Base-by-base conservation (phyloP, 2,329 filamentous ascomycete genomes). In the Diaporthe sp. region DNA sequence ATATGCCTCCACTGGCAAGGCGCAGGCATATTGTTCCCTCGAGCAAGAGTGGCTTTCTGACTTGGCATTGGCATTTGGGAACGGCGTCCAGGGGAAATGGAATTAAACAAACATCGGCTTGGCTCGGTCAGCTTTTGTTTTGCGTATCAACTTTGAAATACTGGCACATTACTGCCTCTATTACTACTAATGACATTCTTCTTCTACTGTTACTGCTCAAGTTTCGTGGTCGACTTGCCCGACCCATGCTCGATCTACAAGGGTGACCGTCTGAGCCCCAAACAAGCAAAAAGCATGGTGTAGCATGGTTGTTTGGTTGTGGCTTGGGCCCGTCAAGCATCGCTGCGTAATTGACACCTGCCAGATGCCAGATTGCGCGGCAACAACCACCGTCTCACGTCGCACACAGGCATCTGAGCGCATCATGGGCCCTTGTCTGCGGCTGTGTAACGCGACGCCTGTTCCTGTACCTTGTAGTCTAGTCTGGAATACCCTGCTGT, bases 1-100 rank as follows among this genome's bases (percentile, higher is more conserved):
- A 69, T n/a, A 69, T 69, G 49, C 65, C 65, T 55, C 65, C 65
- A 69, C 46, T 53, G 65, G 65, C 65, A 69, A 69, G 65, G 65
- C 65, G 65, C 49, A 69, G 65, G 49, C n/a, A 39, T 42, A 69
- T 42, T 55, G 61, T 15, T 65, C 61, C 12, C 49, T 69, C 34
- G 65, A 42, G 65, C 65, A 69, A 39, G 65, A 68, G 49, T 49
- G 65, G 49, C n/a, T 69, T 69, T 69, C 34, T 69, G 65, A 69
- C n/a, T 42, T 42, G 65, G 37, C 49, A 69, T 42, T 68, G 65
- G 65, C 65, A 68, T 68, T 69, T 69, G 65, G 55, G 65, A 69
- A 69, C 49, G 65, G 65, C 65, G 65, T 69, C 25, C n/a, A 31
- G 65, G 65, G 49, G 61, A n/a, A 49, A 55, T 22, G 49, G 65